Conservation (phyloP, 163 green algal species). For the Smithsoniella earleae region DNA sequence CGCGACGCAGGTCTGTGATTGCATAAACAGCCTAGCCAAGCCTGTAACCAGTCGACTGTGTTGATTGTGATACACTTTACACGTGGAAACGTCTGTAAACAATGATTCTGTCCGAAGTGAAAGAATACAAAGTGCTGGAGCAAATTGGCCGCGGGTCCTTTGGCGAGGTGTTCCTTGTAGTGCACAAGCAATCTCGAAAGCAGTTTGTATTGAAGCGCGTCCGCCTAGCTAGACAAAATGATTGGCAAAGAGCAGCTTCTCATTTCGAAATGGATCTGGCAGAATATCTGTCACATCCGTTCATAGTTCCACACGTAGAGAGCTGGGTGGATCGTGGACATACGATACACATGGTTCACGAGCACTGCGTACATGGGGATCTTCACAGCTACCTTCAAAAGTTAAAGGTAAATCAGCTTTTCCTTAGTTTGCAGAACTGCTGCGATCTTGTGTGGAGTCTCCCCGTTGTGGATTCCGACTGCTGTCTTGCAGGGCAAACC, state of each 20-base stretch:
- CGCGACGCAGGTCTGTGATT: too few species aligned
- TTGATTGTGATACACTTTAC: slow-evolving; percentile 15
- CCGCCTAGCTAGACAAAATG: slow-evolving; percentile 43
- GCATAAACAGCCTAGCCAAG: background rate
- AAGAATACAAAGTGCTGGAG: slow-evolving; percentile 54
- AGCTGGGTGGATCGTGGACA: slow-evolving; percentile 48
- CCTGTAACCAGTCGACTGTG: background rate
- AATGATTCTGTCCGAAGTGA: background rate
- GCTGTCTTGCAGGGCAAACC: slow-evolving; percentile 29
- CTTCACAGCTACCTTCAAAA: slow-evolving; percentile 38
- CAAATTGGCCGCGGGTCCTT: slow-evolving; percentile 72
- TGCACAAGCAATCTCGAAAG: slow-evolving; percentile 37
- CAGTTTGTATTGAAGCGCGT: slow-evolving; percentile 47
- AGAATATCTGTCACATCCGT: slow-evolving; percentile 43
- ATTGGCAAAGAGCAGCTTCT: slow-evolving; percentile 47
- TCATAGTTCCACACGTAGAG: slow-evolving; percentile 51
- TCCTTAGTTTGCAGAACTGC: too few species aligned
- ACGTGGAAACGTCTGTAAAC: slow-evolving; percentile 1
- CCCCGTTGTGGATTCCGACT: too few species aligned
- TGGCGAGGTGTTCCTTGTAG: slow-evolving; percentile 60
- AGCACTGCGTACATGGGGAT: slow-evolving; percentile 51
- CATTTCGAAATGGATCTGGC: slow-evolving; percentile 45
- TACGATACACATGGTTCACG: slow-evolving; percentile 54
- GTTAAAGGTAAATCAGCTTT: slow-evolving; percentile 41
- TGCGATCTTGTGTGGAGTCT: too few species aligned